Base-by-base conservation (phyloP, 345 rosid species). In the Balakata baccata region DNA sequence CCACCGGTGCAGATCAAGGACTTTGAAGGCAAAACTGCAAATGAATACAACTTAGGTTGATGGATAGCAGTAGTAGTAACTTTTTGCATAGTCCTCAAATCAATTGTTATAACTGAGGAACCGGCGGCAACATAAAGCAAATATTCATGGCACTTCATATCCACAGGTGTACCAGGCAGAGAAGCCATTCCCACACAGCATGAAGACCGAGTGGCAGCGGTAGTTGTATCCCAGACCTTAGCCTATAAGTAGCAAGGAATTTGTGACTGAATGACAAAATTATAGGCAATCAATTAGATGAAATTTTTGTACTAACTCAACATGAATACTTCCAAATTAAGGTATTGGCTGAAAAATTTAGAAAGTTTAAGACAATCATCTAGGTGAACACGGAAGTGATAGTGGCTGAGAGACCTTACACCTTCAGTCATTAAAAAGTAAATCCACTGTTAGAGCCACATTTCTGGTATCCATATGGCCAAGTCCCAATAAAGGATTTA, bases 81-180 rank as follows among this genome's bases (percentile, higher is more conserved):
- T 81, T 80, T 87, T 71, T 73, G 84, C 92, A 88, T 87, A 65
- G 91, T 87, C 82, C 95, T 88, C 66, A 90, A 75, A 83, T 90
- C 92, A 66, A 90, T 74, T 47, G 81, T 51, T 20, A 74, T 74
- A 61, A 88, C 89, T 68, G 86, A 82, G 63, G 83, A 82, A 72
- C 92, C 89, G 46, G 92, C 80, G 60, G 92, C 96, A 81, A 90
- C 77, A 79, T 87, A 88, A 29, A 90, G 85, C 75, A 88, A 74
- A 0, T 88, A 81, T 67, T 86, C 95, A 69, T 83, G 81, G 80
- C 92, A 87, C 75, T 78, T 83, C 87, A 88, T 79, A 74, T 69
- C 82, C 51, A 90, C 74, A 43, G 91, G 86, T 25, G 77, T 25
- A 53, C 87, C 89, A 57, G 79, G 67, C 49, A 88, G 81, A 74